phyloP scores from a whole-genome alignment of 352 stramenopile species.

The Globisporangium mamillatum region DNA sequence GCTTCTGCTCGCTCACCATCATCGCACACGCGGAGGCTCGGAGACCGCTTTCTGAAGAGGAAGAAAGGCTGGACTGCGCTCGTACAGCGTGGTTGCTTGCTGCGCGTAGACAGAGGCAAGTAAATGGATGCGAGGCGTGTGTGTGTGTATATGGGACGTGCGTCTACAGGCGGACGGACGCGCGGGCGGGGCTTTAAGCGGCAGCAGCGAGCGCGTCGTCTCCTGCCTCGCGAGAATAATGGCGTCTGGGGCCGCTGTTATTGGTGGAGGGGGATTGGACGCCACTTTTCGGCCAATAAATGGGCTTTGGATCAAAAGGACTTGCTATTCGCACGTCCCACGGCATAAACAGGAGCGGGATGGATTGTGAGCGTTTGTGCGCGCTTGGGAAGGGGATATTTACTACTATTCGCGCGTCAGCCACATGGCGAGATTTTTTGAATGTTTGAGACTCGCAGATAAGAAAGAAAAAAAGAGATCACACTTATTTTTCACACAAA shows the following conservation, averaged over 20 bases:
- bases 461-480: not conserved
- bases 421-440: not conserved
- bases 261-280: slow-evolving; percentile 33
- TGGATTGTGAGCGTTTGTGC: slow-evolving; percentile 2
- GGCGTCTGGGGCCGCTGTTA: slow-evolving; percentile 15
- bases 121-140: not conserved
- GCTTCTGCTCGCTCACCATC: slow-evolving; percentile 43
- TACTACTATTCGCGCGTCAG: slow-evolving; percentile 15
- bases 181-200: not conserved
- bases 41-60: not conserved
- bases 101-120: not conserved
- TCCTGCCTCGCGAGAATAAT: slow-evolving; percentile 11
- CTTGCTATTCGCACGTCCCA: slow-evolving; percentile 10
- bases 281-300: slow-evolving; percentile 31
- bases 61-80: not conserved
- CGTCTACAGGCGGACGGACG: not conserved
- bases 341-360: not conserved
- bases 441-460: not conserved
- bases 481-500: not conserved
- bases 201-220: slow-evolving; percentile 13
- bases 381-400: not conserved
- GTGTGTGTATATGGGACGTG: not conserved
- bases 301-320: slow-evolving; percentile 3
- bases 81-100: not conserved
- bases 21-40: slow-evolving; percentile 17